These are phyloP conservation scores for Basipetospora sp. DNA, from an alignment of 2,329 filamentous ascomycete species.

Conservation along the genomic window DNA sequence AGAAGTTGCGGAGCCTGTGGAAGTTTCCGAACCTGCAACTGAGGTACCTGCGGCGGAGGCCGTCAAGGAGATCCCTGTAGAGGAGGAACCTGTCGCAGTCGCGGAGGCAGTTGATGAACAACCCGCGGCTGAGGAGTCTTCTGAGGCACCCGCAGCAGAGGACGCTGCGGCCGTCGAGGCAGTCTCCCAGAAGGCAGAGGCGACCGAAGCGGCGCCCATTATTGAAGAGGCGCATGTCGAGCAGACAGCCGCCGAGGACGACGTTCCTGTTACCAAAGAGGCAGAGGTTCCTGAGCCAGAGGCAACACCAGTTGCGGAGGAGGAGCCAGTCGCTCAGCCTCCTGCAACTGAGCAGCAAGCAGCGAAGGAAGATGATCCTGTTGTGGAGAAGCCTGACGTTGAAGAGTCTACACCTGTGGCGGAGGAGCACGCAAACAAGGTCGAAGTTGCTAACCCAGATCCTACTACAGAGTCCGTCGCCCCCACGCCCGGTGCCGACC, in stretches of 20 bases:
- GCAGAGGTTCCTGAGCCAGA: constrained; percentile 3
- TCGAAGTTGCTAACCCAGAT: constrained; percentile 9
- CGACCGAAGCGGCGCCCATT: too few relatives aligned
- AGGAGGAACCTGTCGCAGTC: background rate
- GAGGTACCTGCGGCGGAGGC: too few relatives aligned
- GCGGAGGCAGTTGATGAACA: background rate
- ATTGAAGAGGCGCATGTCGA: too few relatives aligned
- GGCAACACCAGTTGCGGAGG: background rate
- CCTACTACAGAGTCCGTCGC: constrained; percentile 70
- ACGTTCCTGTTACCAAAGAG: too few relatives aligned
- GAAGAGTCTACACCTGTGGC: background rate
- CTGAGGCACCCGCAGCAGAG: background rate
- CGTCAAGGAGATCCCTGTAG: background rate
- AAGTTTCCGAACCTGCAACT: too few relatives aligned
- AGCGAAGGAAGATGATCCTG: constrained; percentile 54
- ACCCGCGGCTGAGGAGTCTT: background rate
- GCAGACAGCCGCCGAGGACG: background rate
- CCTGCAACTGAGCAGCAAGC: constrained; percentile 44
- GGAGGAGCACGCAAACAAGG: background rate
- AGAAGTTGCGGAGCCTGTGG: too few relatives aligned
- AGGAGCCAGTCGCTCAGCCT: constrained; percentile 34
- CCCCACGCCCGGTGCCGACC: constrained; percentile 18
- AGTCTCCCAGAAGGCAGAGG: background rate
- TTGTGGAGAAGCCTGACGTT: constrained; percentile 14
- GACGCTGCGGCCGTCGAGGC: constrained; percentile 4